These are phyloP conservation scores for Lasiodiplodia citricola DNA, from an alignment of 2,329 filamentous ascomycete species.

Conservation along the genomic window DNA sequence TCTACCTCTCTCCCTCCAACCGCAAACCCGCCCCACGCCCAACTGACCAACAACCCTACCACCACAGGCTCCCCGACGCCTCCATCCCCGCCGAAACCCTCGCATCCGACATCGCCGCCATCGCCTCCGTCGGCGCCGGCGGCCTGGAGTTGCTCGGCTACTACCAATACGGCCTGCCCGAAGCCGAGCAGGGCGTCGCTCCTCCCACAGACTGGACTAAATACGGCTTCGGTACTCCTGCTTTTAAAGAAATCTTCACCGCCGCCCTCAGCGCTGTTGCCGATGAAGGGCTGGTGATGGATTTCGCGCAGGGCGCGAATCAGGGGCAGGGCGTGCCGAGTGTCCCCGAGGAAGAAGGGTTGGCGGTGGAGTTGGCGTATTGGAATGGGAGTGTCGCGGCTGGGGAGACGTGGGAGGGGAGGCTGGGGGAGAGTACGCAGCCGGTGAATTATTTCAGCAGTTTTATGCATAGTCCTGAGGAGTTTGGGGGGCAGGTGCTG, in stretches of 20 bases:
- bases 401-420: constrained; percentile 25
- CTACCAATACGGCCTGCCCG: constrained; percentile 32
- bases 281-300: constrained; percentile 48
- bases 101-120: constrained; percentile 28
- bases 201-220: constrained; percentile 43
- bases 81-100: constrained; percentile 28
- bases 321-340: constrained; percentile 55
- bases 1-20: background rate
- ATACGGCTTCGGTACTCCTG: constrained; percentile 48
- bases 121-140: constrained; percentile 29
- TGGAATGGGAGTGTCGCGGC: constrained; percentile 29
- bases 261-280: constrained; percentile 39
- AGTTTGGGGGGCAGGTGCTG: constrained; percentile 30
- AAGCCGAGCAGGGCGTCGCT: constrained; percentile 16
- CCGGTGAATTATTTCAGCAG: constrained; percentile 16
- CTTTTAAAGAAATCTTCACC: constrained; percentile 39
- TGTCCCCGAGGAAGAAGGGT: constrained; percentile 28
- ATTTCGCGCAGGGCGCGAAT: constrained; percentile 55
- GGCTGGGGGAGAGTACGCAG: constrained; percentile 28
- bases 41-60: background rate
- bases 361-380: constrained; percentile 31
- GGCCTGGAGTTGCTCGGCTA: constrained; percentile 33
- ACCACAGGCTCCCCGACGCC: constrained; percentile 33
- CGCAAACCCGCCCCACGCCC: background rate
- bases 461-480: constrained; percentile 32